Evolutionary conservation across 768 basidiomycete species (phyloP), one percentile per base, ranked within the genome.

Genomic region (Termitomyces sp.): DNA sequence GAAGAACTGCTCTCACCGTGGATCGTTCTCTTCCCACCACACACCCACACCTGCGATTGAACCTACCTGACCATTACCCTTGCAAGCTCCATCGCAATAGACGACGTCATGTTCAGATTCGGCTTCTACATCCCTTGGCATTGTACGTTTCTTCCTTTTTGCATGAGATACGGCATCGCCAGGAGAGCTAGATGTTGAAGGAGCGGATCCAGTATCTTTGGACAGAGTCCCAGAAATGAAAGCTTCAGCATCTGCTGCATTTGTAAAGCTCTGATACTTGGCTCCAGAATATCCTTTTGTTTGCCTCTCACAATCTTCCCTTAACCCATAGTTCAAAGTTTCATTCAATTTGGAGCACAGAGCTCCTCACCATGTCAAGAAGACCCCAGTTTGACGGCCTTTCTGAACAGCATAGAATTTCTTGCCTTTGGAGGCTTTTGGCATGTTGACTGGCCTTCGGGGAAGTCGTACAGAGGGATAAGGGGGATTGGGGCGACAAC

Each of bases 11-110:
- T 64, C 74, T 53, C 50, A 86, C 90, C 90, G 78, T 36, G 83
- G 71, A 72, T 94, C 90, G 60, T 80, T 69, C 11, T 70, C 73
- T 0, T 89, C 92, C 91, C 92, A 98, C 86, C 88, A 98, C 0
- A 98, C 92, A 0, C 96, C 96, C 46, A 94, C 74, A 1, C 96
- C 96, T 0, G 93, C 96, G 45, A 83, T 65, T 0, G 90, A 81
- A 1, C 81, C 84, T 3, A 33, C 35, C 68, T 86, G 75, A 0
- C 96, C 96, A 69, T 98, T 98, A 2, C 88, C 85, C 68, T 84
- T 85, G 65, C 93, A 94, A 7, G 94, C 90, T 12, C 96, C 96
- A 72, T 98, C 96, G 20, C 83, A 88, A 67, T 92, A 96, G 1
- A 94, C 94, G 13, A 90, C 75, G 57, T 78, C 74, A 66, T 70